Conservation (phyloP, 148 eudicot species). For the Silene uniflora region DNA sequence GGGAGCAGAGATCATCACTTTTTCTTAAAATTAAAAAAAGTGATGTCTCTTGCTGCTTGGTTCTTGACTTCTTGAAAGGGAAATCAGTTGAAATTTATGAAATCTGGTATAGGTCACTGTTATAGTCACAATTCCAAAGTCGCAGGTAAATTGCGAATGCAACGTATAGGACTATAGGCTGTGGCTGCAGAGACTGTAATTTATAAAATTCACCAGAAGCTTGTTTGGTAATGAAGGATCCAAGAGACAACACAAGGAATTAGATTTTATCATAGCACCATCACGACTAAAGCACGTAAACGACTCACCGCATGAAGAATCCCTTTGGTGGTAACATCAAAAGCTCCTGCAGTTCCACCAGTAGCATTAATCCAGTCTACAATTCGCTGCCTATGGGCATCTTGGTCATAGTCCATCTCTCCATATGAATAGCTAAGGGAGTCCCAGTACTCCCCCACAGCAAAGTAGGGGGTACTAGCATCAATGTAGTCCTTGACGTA, state of each 20-base stretch:
- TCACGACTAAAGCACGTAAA: not conserved
- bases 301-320: slow-evolving; percentile 85
- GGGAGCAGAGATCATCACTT: not conserved
- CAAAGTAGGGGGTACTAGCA: slow-evolving; percentile 72
- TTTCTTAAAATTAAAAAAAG: too few species aligned
- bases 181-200: too few species aligned
- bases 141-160: too few species aligned
- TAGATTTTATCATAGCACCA: not conserved
- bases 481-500: slow-evolving; percentile 95
- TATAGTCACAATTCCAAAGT: too few species aligned
- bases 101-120: too few species aligned
- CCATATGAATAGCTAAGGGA: slow-evolving; percentile 86
- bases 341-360: slow-evolving; percentile 87
- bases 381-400: slow-evolving; percentile 93
- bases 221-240: not conserved
- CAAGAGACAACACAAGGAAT: slow-evolving; percentile 1
- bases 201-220: too few species aligned
- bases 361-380: slow-evolving; percentile 95
- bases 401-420: slow-evolving; percentile 94
- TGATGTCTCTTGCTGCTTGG: too few species aligned
- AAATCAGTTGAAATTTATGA: too few species aligned
- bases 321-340: slow-evolving; percentile 98
- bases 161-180: too few species aligned
- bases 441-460: slow-evolving; percentile 99
- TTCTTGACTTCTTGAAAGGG: too few species aligned